Conservation (phyloP, 306 rosid species). For the Casuarina glauca region DNA sequence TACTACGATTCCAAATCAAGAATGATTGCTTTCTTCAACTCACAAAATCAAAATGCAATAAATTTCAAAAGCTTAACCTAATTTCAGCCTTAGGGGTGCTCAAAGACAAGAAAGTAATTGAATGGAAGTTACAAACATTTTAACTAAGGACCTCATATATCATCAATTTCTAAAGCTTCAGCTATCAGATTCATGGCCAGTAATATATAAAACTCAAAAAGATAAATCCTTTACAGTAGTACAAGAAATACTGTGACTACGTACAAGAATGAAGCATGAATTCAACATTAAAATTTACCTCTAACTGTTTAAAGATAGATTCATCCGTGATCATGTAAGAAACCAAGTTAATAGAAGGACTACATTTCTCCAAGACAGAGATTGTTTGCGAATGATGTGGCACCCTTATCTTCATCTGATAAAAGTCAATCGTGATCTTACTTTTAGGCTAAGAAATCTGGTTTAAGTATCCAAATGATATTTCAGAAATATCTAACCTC, state of each 20-base stretch:
- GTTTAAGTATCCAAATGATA: conserved; percentile 22
- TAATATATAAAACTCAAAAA: neutral
- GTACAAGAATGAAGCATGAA: neutral
- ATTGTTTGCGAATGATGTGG: conserved; percentile 47
- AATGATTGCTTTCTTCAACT: neutral
- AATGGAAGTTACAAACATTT: neutral
- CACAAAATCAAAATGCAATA: neutral
- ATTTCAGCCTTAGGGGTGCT: neutral
- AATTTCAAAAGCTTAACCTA: neutral
- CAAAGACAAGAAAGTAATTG: neutral
- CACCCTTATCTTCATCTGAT: conserved; percentile 54
- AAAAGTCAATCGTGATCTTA: conserved; percentile 9
- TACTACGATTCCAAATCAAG: neutral
- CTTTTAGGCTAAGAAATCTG: conserved; percentile 22
- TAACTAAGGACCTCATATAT: neutral
- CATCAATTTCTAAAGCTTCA: neutral
- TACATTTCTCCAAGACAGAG: conserved; percentile 57
- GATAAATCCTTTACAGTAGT: neutral
- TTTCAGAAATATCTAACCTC: conserved; percentile 49
- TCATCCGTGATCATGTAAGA: conserved; percentile 65
- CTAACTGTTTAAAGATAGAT: conserved; percentile 65
- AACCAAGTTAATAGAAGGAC: conserved; percentile 52
- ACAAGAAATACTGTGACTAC: neutral
- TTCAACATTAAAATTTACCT: conserved; percentile 47
- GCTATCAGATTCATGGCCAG: neutral